Evolutionary conservation across 148 eudicot species (phyloP), one percentile per base, ranked within the genome.

Genomic region (Vaccinium myrtillus): DNA sequence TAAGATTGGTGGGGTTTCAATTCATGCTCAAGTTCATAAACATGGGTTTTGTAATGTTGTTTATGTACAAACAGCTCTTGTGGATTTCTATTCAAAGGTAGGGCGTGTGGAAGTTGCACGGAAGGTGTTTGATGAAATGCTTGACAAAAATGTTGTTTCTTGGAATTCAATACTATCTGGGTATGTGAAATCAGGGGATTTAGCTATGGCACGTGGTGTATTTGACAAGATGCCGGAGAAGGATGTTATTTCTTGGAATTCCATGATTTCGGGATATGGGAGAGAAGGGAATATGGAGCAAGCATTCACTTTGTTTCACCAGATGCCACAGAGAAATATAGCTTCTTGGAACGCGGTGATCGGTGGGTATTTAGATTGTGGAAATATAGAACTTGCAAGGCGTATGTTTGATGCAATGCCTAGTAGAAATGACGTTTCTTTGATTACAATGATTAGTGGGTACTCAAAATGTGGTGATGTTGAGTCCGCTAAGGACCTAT

Each of bases 301-400:
- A 69, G 98, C 96, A 21, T 83, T 71, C 50, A 77, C 82, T 32
- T 86, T 95, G 78, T 95, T 95, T 85, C 80, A 79, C 27, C 79
- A 86, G 75, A 94, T 93, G 92, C 95, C 96, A 12, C 88, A 90
- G 73, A 94, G 90, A 85, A 94, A 91, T 86, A 49, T 82, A 51
- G 93, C 91, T 82, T 95, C 98, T 1, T 95, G 98, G 98, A 95
- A 95, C 78, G 90, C 93, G 2, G 92, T 95, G 93, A 81, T 95
- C 51, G 82, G 92, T 75, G 94, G 98, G 23, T 95, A 89, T 83
- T 85, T 93, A 59, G 94, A 93, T 65, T 83, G 91, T 81, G 93
- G 93, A 78, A 89, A 93, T 46, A 87, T 95, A 3, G 93, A 86
- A 69, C 50, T 90, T 78, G 98, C 98, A 32, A 87, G 89, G 21